These are phyloP conservation scores for Suillus variegatus DNA, from an alignment of 768 basidiomycete species.

Conservation along the genomic window DNA sequence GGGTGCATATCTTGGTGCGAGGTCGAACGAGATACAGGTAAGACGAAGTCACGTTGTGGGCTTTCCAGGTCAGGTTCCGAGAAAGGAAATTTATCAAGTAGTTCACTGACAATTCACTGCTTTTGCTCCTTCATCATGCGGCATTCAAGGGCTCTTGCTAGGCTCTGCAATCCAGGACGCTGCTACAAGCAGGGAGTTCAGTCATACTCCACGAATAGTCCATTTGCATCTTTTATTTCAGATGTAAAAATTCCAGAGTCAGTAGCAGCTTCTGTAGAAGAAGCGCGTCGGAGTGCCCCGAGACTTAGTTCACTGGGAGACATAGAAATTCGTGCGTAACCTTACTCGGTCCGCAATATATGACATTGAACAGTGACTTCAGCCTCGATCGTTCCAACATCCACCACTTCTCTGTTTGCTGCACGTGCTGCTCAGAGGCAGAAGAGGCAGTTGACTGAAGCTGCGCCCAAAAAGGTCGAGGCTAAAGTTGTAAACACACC, in stretches of 20 bases:
- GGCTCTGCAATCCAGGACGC: neutral
- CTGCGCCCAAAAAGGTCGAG: neutral
- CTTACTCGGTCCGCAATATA: neutral
- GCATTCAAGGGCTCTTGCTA: slow-evolving; percentile 8
- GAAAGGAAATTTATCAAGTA: neutral
- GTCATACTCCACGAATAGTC: neutral
- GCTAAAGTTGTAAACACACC: neutral
- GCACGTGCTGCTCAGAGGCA: slow-evolving; percentile 7
- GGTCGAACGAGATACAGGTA: slow-evolving; percentile 10
- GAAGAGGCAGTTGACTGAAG: neutral
- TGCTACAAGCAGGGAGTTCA: slow-evolving; percentile 1
- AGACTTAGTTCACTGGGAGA: slow-evolving; percentile 21
- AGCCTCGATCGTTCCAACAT: neutral
- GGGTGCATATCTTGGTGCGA: slow-evolving; percentile 37
- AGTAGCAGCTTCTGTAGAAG: neutral
- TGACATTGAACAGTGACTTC: too few relatives aligned
- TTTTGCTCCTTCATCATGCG: slow-evolving; percentile 7
- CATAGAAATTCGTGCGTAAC: slow-evolving; percentile 24
- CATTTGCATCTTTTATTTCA: slow-evolving; percentile 9
- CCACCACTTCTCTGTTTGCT: slow-evolving; percentile 7
- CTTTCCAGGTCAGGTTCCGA: neutral
- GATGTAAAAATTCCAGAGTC: slow-evolving; percentile 5
- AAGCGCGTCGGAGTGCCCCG: slow-evolving; percentile 8
- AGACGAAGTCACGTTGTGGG: neutral
- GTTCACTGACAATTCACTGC: too few relatives aligned